Conservation (phyloP, 352 stramenopile genomes). For the Pythium aphanidermatum region DNA sequence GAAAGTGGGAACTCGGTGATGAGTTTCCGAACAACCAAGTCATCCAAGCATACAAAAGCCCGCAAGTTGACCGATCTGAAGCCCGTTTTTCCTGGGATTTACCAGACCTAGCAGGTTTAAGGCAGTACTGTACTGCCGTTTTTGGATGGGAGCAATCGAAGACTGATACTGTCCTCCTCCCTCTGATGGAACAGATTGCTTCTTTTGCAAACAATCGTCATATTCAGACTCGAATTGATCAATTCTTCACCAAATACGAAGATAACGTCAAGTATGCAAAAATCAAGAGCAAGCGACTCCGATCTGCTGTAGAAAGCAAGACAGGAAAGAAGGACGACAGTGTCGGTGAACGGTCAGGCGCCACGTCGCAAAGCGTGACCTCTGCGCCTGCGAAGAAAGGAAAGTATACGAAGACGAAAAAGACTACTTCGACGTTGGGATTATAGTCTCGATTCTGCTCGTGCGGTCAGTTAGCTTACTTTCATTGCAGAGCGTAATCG, state of each 20-base stretch:
- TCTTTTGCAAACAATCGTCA: conserved; percentile 25
- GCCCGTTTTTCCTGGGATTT: conserved; percentile 90
- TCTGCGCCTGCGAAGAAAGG: conserved; percentile 2
- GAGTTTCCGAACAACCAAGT: conserved; percentile 92
- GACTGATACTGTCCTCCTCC: conserved; percentile 86
- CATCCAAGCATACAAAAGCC: conserved; percentile 91
- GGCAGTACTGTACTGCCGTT: conserved; percentile 81
- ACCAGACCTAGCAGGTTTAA: conserved; percentile 84
- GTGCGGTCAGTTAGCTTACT: background rate
- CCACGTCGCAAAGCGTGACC: too few relatives aligned
- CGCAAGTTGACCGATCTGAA: conserved; percentile 80
- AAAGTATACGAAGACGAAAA: conserved; percentile 22
- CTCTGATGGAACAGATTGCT: conserved; percentile 70
- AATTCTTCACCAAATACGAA: conserved; percentile 95
- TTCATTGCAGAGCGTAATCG: too few relatives aligned
- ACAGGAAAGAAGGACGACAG: conserved; percentile 14
- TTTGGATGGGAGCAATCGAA: conserved; percentile 93
- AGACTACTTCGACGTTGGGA: conserved; percentile 22
- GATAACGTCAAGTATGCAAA: conserved; percentile 95
- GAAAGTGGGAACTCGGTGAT: conserved; percentile 90
- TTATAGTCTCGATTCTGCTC: too few relatives aligned
- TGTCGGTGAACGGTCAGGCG: too few relatives aligned
- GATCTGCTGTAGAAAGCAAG: conserved; percentile 58
- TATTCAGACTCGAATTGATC: conserved; percentile 91
- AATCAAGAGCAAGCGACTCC: conserved; percentile 85